Evolutionary conservation across 768 basidiomycete genomes (phyloP).

Genomic region (Heimioporus sp.): DNA sequence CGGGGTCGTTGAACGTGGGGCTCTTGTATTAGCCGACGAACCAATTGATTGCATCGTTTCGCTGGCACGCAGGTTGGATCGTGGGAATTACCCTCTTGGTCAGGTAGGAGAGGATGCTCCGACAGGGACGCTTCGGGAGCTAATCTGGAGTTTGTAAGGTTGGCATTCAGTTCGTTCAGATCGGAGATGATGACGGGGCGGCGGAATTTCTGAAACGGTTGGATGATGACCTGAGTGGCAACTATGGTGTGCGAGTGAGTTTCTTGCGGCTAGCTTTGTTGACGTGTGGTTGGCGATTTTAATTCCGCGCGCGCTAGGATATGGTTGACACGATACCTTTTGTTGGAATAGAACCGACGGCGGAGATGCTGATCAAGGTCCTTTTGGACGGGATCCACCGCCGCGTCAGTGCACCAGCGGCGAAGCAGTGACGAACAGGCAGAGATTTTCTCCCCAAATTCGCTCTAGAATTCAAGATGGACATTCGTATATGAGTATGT

Average conservation of each 20-base stretch:
- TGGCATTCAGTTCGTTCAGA: constrained; percentile 72
- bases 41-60: constrained; percentile 47
- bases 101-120: constrained; percentile 38
- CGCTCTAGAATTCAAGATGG: no score
- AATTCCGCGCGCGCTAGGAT: constrained; percentile 38
- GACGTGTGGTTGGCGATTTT: neutral
- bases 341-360: constrained; percentile 39
- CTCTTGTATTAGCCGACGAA: constrained; percentile 43
- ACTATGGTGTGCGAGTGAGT: constrained; percentile 45
- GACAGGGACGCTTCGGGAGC: neutral
- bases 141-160: constrained; percentile 37
- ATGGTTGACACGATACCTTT: constrained; percentile 72
- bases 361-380: constrained; percentile 56
- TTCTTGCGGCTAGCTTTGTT: neutral
- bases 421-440: no score
- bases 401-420: constrained; percentile 37
- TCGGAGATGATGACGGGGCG: constrained; percentile 47
- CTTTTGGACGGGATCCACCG: constrained; percentile 67
- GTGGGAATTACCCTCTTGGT: constrained; percentile 45
- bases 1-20: no score
- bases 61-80: constrained; percentile 50
- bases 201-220: constrained; percentile 47
- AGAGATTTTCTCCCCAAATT: no score
- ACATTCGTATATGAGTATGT: no score
- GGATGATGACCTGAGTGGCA: constrained; percentile 52